Percentiles rank a stretch among this genome's conserved stretches.
Conservation (phyloP, 305 asterid species). For the Fraxinus sp. region DNA sequence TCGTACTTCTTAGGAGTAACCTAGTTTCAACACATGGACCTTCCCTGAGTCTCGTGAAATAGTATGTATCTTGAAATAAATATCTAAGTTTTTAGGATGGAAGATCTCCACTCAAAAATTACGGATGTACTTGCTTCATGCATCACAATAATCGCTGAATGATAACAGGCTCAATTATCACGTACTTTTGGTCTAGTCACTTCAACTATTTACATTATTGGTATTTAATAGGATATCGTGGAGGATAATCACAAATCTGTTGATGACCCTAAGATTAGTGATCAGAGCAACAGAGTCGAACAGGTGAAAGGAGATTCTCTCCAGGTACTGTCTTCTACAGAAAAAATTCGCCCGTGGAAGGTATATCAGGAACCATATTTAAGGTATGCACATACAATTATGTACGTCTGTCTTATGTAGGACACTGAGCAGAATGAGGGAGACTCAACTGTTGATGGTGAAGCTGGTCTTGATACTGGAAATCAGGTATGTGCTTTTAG, state of each 20-base stretch:
- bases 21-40: conserved; percentile 1
- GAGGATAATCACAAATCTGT: conserved; percentile 45
- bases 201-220: not conserved
- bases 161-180: conserved; percentile 1
- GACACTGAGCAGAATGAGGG: conserved; percentile 35
- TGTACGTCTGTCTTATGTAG: conserved; percentile 25
- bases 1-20: not conserved
- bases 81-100: not conserved
- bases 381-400: conserved; percentile 20
- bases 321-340: conserved; percentile 41
- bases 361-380: conserved; percentile 8
- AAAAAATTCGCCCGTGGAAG: not conserved
- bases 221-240: conserved; percentile 44
- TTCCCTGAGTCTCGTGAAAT: not conserved
- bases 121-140: not conserved
- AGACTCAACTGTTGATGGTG: conserved; percentile 34
- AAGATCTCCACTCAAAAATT: not conserved
- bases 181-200: conserved; percentile 13
- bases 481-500: conserved; percentile 38
- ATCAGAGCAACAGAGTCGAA: conserved; percentile 39
- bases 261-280: conserved; percentile 45
- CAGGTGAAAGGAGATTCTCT: conserved; percentile 37
- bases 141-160: not conserved
- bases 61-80: not conserved
- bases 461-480: conserved; percentile 38